These are phyloP conservation scores for Phaeolepiota aurea DNA, from an alignment of 768 basidiomycete genomes.

Conservation along the genomic window DNA sequence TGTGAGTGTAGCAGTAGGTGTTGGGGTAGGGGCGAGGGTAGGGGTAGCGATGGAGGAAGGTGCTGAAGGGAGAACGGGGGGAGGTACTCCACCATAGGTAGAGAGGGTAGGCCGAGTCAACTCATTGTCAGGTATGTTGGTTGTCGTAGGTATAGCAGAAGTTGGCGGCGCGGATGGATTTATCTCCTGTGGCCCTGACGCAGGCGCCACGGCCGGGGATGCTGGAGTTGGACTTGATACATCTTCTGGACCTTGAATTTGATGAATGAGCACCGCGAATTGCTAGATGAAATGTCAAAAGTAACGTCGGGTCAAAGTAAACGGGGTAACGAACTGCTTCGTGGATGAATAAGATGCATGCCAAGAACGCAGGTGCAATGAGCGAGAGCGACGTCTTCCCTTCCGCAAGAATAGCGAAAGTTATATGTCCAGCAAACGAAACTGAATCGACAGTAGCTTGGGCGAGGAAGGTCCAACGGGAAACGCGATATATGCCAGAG, in stretches of 20 bases:
- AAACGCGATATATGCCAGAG: conserved; percentile 69
- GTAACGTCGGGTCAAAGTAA: not conserved
- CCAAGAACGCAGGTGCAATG: conserved; percentile 77
- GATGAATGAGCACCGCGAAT: conserved; percentile 73
- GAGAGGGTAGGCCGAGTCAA: too few species aligned
- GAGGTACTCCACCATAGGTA: not conserved
- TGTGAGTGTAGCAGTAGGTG: conserved; percentile 13
- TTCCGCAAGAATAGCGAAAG: conserved; percentile 79
- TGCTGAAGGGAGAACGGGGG: not conserved
- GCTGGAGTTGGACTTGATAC: conserved; percentile 3
- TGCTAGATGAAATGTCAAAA: conserved; percentile 38
- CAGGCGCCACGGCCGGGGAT: conserved; percentile 2
- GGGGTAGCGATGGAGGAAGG: not conserved
- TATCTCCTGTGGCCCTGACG: not conserved
- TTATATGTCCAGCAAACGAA: conserved; percentile 83
- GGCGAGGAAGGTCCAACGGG: conserved; percentile 74
- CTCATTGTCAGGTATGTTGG: too few species aligned
- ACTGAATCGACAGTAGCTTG: conserved; percentile 78
- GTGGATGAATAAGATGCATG: conserved; percentile 71
- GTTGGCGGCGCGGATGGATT: not conserved
- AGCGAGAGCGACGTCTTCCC: conserved; percentile 75
- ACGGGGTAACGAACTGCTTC: conserved; percentile 57
- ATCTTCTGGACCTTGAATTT: conserved; percentile 77
- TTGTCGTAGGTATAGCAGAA: too few species aligned
- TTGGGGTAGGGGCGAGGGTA: conserved; percentile 9